A percentile compares a stretch with the other conserved stretches of the same genome.
Evolutionary conservation across 2,329 filamentous ascomycete species (phyloP).

Genomic region (Xylaria hypoxylon): DNA sequence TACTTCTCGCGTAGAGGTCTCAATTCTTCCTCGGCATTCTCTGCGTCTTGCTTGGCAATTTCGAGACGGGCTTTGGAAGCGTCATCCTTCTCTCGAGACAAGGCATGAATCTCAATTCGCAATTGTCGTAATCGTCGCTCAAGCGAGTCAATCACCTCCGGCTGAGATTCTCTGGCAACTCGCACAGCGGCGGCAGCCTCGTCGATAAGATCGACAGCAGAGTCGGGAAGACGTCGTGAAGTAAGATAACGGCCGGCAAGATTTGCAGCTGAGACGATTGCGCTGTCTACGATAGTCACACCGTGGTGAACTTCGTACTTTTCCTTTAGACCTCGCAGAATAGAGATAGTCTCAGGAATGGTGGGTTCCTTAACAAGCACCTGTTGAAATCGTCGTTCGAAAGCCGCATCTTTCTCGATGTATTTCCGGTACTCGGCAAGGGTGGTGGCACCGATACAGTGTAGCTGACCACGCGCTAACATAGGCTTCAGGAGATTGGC

Average conservation of each 20-base stretch:
- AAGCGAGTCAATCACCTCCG: conserved; percentile 93
- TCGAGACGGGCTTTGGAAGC: conserved; percentile 86
- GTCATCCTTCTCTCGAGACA: conserved; percentile 94
- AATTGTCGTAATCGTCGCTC: conserved; percentile 91
- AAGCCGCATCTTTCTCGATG: conserved; percentile 97
- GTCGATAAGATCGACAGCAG: conserved; percentile 94
- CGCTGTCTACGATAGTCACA: conserved; percentile 94
- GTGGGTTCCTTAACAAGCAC: conserved; percentile 95
- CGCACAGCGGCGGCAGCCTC: conserved; percentile 97
- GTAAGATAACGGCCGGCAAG: conserved; percentile 95
- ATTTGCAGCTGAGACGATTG: conserved; percentile 90
- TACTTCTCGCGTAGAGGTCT: conserved; percentile 95
- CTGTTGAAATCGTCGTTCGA: conserved; percentile 98
- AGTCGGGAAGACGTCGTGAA: conserved; percentile 89
- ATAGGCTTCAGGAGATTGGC: conserved; percentile 98
- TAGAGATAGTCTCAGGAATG: conserved; percentile 91
- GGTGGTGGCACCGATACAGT: conserved; percentile 98
- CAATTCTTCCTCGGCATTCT: conserved; percentile 94
- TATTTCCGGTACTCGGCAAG: conserved; percentile 97
- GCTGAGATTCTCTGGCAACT: conserved; percentile 94
- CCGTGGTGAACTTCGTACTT: conserved; percentile 98
- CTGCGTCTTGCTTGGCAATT: conserved; percentile 87
- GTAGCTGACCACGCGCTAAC: conserved; percentile 94
- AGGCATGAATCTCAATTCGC: conserved; percentile 95
- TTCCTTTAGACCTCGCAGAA: conserved; percentile 97